Conservation (phyloP, 352 stramenopile species). For the Globisporangium canariense region DNA sequence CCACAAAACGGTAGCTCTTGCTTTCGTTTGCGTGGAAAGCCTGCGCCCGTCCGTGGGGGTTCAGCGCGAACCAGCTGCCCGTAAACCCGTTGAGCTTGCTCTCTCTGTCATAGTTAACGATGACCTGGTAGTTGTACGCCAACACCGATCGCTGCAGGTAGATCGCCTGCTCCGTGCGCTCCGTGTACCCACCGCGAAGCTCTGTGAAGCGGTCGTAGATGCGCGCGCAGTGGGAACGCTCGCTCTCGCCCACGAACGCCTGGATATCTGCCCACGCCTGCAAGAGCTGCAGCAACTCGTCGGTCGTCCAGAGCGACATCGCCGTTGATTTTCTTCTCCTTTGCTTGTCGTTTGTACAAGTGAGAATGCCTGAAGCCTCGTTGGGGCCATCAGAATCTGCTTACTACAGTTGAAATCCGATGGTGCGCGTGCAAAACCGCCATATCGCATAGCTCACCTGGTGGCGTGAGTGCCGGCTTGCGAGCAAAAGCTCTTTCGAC, state of each 20-base stretch:
- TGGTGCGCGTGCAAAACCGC: not conserved
- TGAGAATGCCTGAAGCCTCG: not conserved
- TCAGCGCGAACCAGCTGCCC: slow-evolving; percentile 1
- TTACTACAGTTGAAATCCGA: not conserved
- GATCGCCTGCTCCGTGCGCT: slow-evolving; percentile 5
- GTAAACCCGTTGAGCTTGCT: not conserved
- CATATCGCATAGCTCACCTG: not conserved
- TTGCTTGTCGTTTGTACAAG: not conserved
- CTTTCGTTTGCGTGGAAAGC: not conserved
- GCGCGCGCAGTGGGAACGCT: slow-evolving; percentile 1
- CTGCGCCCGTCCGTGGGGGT: not conserved
- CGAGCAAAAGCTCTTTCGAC: too few relatives aligned
- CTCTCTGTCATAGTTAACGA: not conserved
- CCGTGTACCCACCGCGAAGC: not conserved
- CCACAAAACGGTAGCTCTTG: not conserved
- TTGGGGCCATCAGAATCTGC: not conserved
- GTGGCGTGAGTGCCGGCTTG: too few relatives aligned
- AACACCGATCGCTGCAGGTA: not conserved
- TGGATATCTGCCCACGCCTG: slow-evolving; percentile 2
- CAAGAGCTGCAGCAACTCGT: not conserved
- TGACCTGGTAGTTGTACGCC: slow-evolving; percentile 9
- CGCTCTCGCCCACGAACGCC: not conserved
- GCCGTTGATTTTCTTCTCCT: not conserved
- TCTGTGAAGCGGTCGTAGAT: slow-evolving; percentile 7
- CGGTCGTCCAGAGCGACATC: not conserved